A percentile compares a stretch with the other conserved stretches of the same genome.
Conservation (phyloP, 2,329 filamentous ascomycete genomes). For the Periconia sp. region DNA sequence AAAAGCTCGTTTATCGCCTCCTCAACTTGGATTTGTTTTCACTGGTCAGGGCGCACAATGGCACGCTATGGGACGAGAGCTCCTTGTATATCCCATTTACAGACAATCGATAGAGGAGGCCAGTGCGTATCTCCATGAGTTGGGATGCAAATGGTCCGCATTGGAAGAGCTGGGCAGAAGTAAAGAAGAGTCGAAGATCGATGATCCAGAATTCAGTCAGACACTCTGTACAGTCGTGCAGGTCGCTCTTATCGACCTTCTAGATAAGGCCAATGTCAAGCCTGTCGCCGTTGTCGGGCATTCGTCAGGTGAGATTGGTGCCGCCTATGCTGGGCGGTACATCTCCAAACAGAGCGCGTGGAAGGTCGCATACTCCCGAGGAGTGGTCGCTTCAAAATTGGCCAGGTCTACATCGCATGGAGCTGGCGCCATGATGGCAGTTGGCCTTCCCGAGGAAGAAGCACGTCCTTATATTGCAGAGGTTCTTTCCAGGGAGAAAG, state of each 20-base stretch:
- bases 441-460: conserved; percentile 16
- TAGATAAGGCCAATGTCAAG: conserved; percentile 13
- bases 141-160: neutral
- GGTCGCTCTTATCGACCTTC: conserved; percentile 21
- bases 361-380: conserved; percentile 8
- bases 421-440: conserved; percentile 26
- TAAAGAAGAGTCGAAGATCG: neutral
- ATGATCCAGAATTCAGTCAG: conserved; percentile 13
- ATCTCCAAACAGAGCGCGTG: conserved; percentile 7
- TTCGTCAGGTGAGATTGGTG: conserved; percentile 37
- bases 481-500: neutral
- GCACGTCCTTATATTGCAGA: neutral
- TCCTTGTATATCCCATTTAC: conserved; percentile 14
- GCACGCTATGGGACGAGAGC: conserved; percentile 16
- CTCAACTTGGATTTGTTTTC: conserved; percentile 20
- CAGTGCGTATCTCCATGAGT: conserved; percentile 1
- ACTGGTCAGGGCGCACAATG: conserved; percentile 31
- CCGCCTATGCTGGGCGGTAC: conserved; percentile 23
- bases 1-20: neutral
- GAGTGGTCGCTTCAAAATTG: neutral
- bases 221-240: conserved; percentile 23
- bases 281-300: conserved; percentile 26
- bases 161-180: neutral
- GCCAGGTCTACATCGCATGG: neutral
- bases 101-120: neutral